Evolutionary conservation across 2,329 filamentous ascomycete species (phyloP).

Genomic region (Fusarium sp.): DNA sequence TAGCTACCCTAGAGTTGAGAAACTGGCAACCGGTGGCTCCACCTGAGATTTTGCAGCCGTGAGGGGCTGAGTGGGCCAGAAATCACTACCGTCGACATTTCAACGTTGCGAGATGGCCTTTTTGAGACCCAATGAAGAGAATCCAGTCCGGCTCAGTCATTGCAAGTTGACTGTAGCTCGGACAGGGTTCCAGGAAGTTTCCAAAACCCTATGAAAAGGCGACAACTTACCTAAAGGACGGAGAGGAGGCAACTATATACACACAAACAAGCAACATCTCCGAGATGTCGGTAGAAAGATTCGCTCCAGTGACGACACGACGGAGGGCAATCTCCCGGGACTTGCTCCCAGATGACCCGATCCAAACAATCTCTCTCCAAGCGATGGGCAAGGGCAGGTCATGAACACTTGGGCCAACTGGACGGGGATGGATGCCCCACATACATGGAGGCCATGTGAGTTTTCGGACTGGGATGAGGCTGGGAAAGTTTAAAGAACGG

Average conservation of each 20-base stretch:
- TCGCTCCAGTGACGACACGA: neutral
- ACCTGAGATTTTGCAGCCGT: no score
- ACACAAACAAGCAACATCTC: neutral
- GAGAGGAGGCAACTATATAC: no score
- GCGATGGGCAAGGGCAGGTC: neutral
- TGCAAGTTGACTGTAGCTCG: no score
- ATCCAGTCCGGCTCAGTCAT: no score
- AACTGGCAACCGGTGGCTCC: no score
- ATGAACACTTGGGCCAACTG: neutral
- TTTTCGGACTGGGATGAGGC: neutral
- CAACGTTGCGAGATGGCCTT: no score
- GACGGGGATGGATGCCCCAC: neutral
- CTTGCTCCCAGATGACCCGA: neutral
- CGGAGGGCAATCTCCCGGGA: neutral
- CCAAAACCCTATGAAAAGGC: neutral
- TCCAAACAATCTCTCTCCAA: neutral
- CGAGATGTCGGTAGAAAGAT: neutral
- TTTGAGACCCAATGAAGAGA: no score
- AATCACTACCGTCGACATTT: no score
- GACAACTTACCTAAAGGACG: neutral
- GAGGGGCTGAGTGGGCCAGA: no score
- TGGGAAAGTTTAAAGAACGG: no score
- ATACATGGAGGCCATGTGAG: neutral
- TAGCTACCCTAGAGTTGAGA: no score
- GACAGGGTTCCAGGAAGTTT: no score